Conservation (phyloP, 805 yeast species). For the Metschnikowia similis region DNA sequence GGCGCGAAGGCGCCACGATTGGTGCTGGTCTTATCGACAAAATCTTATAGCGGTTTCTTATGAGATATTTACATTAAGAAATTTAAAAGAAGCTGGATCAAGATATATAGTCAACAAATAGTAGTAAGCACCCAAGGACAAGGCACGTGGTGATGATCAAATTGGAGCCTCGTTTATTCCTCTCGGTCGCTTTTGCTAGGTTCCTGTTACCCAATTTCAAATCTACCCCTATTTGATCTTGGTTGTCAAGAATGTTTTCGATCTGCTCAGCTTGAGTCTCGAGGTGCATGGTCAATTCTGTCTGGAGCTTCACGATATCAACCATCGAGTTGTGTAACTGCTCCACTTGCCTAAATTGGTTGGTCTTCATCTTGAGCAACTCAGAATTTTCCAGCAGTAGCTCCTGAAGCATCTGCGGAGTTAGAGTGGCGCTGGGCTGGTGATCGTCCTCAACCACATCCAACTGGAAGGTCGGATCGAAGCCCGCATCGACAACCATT, state of each 20-base stretch:
- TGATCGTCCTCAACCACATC: conserved; percentile 9
- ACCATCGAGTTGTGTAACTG: conserved; percentile 57
- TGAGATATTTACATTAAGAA: too few species aligned
- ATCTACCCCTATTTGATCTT: conserved; percentile 61
- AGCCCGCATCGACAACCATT: conserved; percentile 11
- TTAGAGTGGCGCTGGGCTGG: conserved; percentile 13
- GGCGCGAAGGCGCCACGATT: conserved; percentile 65
- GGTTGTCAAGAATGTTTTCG: conserved; percentile 57
- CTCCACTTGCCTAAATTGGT: conserved; percentile 57
- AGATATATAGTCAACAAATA: conserved; percentile 47
- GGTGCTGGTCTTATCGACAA: conserved; percentile 56
- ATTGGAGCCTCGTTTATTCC: conserved; percentile 57
- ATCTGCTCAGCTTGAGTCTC: conserved; percentile 70
- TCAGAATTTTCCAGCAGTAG: conserved; percentile 58
- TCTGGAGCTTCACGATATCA: conserved; percentile 72
- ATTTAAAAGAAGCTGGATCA: neutral
- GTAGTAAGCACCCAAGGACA: conserved; percentile 50
- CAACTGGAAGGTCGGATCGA: conserved; percentile 9
- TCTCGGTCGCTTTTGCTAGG: conserved; percentile 60
- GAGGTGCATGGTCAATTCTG: conserved; percentile 70
- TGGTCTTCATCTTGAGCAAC: conserved; percentile 50
- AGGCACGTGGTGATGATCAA: conserved; percentile 54
- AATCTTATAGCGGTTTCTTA: neutral
- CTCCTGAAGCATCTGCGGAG: conserved; percentile 55
- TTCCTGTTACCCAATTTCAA: conserved; percentile 68